Conservation (phyloP, 164 flowering plant species). For the Nymphaea colorata region DNA sequence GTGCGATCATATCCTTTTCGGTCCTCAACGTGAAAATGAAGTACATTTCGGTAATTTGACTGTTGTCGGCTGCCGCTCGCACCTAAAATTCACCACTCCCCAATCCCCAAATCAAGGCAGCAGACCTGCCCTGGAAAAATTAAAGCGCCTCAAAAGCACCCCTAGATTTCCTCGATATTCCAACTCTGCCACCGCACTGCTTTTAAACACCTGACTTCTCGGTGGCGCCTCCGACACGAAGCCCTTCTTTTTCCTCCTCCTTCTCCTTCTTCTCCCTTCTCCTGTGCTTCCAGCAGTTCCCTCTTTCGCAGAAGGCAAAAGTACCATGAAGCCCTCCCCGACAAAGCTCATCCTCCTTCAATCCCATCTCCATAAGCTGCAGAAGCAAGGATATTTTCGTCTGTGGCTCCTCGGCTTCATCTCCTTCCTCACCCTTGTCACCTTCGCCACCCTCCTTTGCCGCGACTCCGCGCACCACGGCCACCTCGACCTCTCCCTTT, state of each 20-base stretch:
- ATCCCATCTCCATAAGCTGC: conserved; percentile 16
- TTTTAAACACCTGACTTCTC: background rate
- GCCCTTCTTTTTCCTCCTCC: background rate
- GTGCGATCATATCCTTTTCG: too few species aligned
- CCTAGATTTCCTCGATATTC: background rate
- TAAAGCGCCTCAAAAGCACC: background rate
- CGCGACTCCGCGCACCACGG: conserved; percentile 6
- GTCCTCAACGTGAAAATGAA: too few species aligned
- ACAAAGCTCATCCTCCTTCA: conserved; percentile 23
- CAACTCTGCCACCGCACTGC: background rate
- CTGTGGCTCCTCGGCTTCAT: conserved; percentile 41
- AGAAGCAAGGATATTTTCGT: conserved; percentile 21
- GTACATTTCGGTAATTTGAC: too few species aligned
- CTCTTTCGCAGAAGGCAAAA: conserved; percentile 4
- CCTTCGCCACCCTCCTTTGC: conserved; percentile 38
- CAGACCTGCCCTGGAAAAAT: background rate
- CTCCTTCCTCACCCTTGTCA: conserved; percentile 47
- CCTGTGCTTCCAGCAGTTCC: background rate
- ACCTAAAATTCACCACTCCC: background rate
- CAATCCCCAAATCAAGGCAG: background rate
- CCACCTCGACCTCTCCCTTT: conserved; percentile 11
- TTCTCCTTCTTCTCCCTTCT: background rate
- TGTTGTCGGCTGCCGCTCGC: too few species aligned
- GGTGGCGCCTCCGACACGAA: background rate
- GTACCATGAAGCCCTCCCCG: conserved; percentile 4